A percentile compares a stretch with the other conserved stretches of the same genome.
Conservation (phyloP, 2,329 filamentous ascomycete species). For the Fusarium nygamai region DNA sequence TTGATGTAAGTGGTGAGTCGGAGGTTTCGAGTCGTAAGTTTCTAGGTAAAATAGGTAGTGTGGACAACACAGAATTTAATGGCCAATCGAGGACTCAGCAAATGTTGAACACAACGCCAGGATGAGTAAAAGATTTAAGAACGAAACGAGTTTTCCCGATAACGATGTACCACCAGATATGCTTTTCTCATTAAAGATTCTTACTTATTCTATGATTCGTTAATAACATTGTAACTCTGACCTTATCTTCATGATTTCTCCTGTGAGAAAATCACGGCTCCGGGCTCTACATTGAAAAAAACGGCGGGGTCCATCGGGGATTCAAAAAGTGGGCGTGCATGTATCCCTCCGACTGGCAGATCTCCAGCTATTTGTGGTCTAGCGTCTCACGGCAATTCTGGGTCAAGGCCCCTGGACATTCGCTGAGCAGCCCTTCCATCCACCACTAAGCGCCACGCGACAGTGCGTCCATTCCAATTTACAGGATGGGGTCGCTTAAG, state of each 20-base stretch:
- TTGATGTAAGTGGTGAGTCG: conserved; percentile 6
- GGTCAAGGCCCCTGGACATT: conserved; percentile 7
- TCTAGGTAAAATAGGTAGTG: not conserved
- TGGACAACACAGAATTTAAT: conserved; percentile 5
- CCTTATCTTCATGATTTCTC: conserved; percentile 30
- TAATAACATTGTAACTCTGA: not conserved
- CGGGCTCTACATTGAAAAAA: conserved; percentile 32
- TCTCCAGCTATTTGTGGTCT: conserved; percentile 24
- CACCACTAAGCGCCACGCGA: conserved; percentile 32
- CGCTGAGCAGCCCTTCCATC: not conserved
- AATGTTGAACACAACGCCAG: not conserved
- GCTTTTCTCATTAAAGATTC: not conserved
- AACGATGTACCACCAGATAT: not conserved
- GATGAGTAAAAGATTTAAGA: not conserved
- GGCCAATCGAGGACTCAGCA: not conserved
- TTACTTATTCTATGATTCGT: not conserved
- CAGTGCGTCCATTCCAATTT: conserved; percentile 37
- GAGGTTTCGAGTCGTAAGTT: conserved; percentile 1
- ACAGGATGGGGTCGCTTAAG: conserved; percentile 23
- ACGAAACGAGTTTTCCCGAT: not conserved
- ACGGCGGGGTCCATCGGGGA: conserved; percentile 15
- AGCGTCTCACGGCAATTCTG: conserved; percentile 33
- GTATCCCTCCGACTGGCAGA: conserved; percentile 20
- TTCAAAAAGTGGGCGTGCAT: conserved; percentile 29
- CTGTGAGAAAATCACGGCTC: conserved; percentile 25